Evolutionary conservation across 2,329 filamentous ascomycete species (phyloP), one percentile per base, ranked within the genome.

Genomic region (Exserohilum rostratum): DNA sequence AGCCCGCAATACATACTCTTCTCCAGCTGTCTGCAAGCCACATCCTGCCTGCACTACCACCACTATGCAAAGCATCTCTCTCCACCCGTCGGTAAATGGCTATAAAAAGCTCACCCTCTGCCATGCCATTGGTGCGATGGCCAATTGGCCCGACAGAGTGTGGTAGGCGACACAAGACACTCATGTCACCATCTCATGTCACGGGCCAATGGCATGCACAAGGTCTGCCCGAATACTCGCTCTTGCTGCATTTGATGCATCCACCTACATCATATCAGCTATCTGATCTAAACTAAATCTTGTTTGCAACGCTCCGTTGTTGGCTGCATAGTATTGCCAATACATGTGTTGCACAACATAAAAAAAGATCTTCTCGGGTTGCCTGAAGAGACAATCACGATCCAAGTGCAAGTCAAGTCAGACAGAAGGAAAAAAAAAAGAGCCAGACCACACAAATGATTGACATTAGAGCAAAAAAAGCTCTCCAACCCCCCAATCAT

Each of bases 41-140:
- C 58, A 62, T 60, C 55, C 33, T 40, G 57, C 22, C 51, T 63
- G 60, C 66, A 60, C 52, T 48, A 58, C 46, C 38, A 25, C 22
- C 22, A 25, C 22, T 25, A 46, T 52, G 45, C 46, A 34, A 45
- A 46, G 22, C 39, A 43, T 42, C 25, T 47, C 34, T 46, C 50
- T 54, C 47, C 49, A 58, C 46, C 44, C 38, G 43, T 58, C 57
- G 51, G 33, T 50, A 54, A 46, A 50, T 51, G 55, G 59, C 60
- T 63, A 64, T 63, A 60, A 68, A 70, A 62, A 66, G 60, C 44
- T 58, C 53, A 27, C 43, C 58, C 57, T 57, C 55, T 66, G 55
- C 54, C 46, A 53, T 54, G 55, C 61, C 62, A 64, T 35, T 54
- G 51, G 53, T 55, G 57, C 61, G 58, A 60, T 25, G 29, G 54